phyloP scores from a whole-genome alignment of 352 stramenopile species.

The Phytophthora hibernalis region DNA sequence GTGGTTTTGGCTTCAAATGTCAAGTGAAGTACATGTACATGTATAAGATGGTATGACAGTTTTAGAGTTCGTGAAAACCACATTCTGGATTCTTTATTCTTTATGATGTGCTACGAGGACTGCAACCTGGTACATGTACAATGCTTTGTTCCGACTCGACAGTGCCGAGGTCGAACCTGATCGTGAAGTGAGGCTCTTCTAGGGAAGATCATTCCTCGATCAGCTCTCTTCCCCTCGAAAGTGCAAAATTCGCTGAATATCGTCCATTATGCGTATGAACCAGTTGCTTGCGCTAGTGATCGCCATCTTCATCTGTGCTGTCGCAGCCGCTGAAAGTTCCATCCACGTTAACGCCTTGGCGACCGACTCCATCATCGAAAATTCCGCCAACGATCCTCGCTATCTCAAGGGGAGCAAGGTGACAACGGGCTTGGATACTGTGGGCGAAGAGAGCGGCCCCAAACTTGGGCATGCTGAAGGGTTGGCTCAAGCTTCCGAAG shows the following conservation, averaged over 20 bases:
- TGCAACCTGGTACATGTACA: no score
- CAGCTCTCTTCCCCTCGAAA: neutral
- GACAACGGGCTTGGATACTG: neutral
- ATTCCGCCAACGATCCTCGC: neutral
- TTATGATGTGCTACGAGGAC: no score
- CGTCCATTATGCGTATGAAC: neutral
- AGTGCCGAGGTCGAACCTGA: no score
- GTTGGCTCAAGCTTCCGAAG: neutral
- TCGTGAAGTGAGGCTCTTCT: no score
- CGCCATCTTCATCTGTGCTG: neutral
- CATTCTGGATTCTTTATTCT: no score
- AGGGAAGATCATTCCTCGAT: neutral
- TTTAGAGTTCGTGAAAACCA: no score
- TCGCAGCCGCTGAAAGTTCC: neutral
- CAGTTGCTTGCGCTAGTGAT: neutral
- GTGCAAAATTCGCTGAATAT: neutral
- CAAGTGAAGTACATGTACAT: no score
- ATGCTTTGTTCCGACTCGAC: no score
- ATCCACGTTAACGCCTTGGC: neutral
- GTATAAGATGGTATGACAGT: no score
- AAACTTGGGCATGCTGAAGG: neutral
- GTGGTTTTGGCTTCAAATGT: no score
- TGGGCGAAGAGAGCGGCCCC: neutral
- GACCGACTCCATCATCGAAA: neutral
- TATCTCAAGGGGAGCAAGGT: constrained; percentile 1